Base-by-base conservation (phyloP, 179 eudicot species). In the Corrigiola litoralis region DNA sequence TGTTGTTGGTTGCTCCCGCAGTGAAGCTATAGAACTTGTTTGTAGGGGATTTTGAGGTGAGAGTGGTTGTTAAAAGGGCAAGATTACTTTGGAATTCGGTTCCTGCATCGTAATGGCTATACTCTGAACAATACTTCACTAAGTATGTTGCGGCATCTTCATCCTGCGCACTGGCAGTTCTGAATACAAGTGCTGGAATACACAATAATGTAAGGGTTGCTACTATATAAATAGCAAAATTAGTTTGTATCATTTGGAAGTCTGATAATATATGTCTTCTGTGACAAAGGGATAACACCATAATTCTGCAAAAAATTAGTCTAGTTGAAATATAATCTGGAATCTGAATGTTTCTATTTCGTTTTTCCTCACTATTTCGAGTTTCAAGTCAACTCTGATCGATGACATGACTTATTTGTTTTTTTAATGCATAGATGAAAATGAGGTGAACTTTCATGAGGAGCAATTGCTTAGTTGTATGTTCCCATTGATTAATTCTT, bases 21-120 rank as follows among this genome's bases (percentile, higher is more conserved):
- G 61, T 72, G 48, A 66, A 50, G 31, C 66, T 66, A 7, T 66
- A 41, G 38, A 72, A 66, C 45, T 59, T 72, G 25, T 72, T 18
- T n/a, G 40, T 24, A 34, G 2, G 11, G 10, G 71, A 33, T 58
- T 72, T 45, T n/a, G 71, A 47, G 44, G 60, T 65, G 38, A 72
- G 55, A 21, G 50, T 72, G 12, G 60, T 49, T 12, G 58, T 14
- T 12, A 58, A 24, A 12, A 14, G 46, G 34, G 32, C 29, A 17
- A 72, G 76, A 46, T 72, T 65, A 16, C 32, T 51, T 3, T 66
- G 71, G 21, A 9, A 72, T 31, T 9, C 14, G 46, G 56, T 66
- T 54, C 66, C 63, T 13, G 32, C 46, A 24, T 45, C 54, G 37
- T 65, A 65, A 10, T 72, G 55, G 6, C 58, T 46, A 33, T 50